Base-by-base conservation (phyloP, 345 rosid species). In the Lepidium didymum region DNA sequence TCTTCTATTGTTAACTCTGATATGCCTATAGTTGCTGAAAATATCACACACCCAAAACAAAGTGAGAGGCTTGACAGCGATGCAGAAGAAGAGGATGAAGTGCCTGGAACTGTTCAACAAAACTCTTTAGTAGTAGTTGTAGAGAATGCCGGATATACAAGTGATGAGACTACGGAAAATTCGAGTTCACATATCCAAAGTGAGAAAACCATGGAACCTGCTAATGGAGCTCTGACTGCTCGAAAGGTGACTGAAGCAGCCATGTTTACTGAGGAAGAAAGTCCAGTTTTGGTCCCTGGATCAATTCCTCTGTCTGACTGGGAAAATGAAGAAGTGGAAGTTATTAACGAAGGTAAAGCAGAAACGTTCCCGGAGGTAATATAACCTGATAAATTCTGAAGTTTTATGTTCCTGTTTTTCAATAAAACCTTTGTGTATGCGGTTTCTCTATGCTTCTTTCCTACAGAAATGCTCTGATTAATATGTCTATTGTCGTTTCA, bases 261-360 rank as follows among this genome's bases (percentile, higher is more conserved):
- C 62, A 73, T 75, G 71, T 58, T 79, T 59, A 51, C 29, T 9
- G 49, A 43, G 50, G 88, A 76, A 62, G 88, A 68, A 66, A 83
- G 44, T 67, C 77, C 86, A 37, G 84, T 84, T 67, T 81, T 86
- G 64, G 86, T 89, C 21, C 95, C 92, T n/a, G 96, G 89, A n/a
- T 78, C 86, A 70, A 44, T 76, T 60, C 67, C 81, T 29, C 38
- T 54, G 46, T 36, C 84, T 49, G 64, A 43, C 10, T 25, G 15
- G 14, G 63, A 67, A 56, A 64, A 37, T 7, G 83, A 79, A 67
- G 74, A 74, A 18, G 47, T 8, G 10, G 77, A 59, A 67, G 73
- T 13, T 27, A 52, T 52, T 43, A 59, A 67, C 49, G 68, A 74
- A 74, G 73, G 73, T 67, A 74, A 67, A 67, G 43, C 62, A 8